Conservation (phyloP, 305 asterid genomes). For the Fraxinus paxiana region DNA sequence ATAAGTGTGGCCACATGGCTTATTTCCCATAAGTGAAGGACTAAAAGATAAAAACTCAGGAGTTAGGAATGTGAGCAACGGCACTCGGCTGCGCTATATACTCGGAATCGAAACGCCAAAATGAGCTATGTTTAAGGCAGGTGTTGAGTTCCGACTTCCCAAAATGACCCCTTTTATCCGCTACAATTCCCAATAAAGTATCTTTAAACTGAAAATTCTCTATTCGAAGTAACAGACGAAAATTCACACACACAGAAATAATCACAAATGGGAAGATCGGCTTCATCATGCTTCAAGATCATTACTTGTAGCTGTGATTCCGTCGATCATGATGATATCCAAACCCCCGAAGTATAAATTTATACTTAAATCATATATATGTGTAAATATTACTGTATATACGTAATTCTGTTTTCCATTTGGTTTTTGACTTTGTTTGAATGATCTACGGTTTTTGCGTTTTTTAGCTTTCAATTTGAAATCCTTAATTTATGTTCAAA, state of each 20-base stretch:
- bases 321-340: slow-evolving; percentile 69
- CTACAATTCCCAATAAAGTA: slow-evolving; percentile 41
- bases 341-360: slow-evolving; percentile 54
- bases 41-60: neutral
- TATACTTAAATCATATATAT: neutral
- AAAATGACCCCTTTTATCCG: slow-evolving; percentile 29
- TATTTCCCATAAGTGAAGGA: neutral
- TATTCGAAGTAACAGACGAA: neutral
- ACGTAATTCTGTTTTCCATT: neutral
- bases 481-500: neutral
- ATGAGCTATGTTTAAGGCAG: slow-evolving; percentile 48
- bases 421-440: neutral
- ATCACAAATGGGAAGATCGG: slow-evolving; percentile 60
- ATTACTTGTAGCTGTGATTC: slow-evolving; percentile 73
- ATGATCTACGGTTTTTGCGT: neutral
- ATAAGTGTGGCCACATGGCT: slow-evolving; percentile 6
- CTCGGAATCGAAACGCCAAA: slow-evolving; percentile 41
- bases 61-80: neutral
- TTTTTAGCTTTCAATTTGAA: neutral
- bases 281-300: slow-evolving; percentile 79
- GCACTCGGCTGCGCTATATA: neutral
- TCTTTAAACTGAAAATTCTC: slow-evolving; percentile 1
- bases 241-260: slow-evolving; percentile 10
- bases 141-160: slow-evolving; percentile 55
- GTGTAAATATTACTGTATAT: neutral